A percentile compares a stretch with the other conserved stretches of the same genome.
phyloP scores from a whole-genome alignment of 345 rosid species.

The Pistacia atlantica region DNA sequence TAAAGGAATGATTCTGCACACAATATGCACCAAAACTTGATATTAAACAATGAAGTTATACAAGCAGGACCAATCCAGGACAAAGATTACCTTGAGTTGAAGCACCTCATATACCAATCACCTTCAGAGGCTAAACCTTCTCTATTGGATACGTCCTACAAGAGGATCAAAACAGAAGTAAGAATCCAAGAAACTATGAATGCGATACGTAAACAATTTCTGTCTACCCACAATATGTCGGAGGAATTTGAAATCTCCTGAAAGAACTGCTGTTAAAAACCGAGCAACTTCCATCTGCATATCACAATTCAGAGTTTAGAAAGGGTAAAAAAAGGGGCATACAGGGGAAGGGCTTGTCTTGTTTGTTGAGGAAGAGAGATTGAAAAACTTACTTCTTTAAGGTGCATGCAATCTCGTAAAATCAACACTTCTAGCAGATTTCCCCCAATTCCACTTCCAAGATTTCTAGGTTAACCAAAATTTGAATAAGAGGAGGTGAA shows the following conservation, averaged over 20 bases:
- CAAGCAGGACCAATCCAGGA: conserved; percentile 14
- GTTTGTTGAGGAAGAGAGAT: conserved; percentile 8
- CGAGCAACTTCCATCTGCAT: conserved; percentile 73
- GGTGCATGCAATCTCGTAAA: conserved; percentile 76
- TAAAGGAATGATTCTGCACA: conserved; percentile 62
- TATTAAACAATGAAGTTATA: not conserved
- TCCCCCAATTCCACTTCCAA: conserved; percentile 57
- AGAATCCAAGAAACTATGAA: conserved; percentile 11
- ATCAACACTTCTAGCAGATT: conserved; percentile 66
- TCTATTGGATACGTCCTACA: conserved; percentile 79
- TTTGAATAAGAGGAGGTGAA: not conserved
- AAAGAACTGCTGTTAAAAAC: conserved; percentile 55
- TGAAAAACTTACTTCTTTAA: conserved; percentile 58
- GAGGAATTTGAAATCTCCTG: conserved; percentile 73
- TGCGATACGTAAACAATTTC: conserved; percentile 12
- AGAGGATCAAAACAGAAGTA: conserved; percentile 23
- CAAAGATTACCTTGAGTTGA: conserved; percentile 48
- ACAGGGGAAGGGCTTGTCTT: not conserved
- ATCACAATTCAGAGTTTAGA: conserved; percentile 18
- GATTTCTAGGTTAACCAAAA: conserved; percentile 45
- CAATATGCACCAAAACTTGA: conserved; percentile 20
- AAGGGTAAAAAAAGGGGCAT: not conserved
- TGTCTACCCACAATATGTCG: conserved; percentile 59
- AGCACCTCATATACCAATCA: conserved; percentile 60
- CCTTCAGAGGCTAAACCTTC: conserved; percentile 65